Conservation (phyloP, 805 yeast species). For the Metschnikowia gelsemii region DNA sequence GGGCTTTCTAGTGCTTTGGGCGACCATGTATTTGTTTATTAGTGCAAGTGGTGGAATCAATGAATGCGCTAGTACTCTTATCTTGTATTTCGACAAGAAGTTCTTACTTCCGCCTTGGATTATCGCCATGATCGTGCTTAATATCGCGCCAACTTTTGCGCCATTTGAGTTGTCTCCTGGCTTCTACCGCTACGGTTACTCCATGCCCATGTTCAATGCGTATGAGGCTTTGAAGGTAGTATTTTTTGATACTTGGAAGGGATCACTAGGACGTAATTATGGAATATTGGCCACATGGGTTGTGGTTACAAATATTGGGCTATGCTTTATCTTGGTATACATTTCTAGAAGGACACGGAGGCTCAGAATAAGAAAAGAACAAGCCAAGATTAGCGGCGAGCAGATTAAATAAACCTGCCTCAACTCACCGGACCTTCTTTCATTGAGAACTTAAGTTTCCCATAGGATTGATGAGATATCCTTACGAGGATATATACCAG, state of each 20-base stretch:
- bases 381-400: no score
- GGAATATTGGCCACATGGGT: conserved; percentile 33
- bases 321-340: conserved; percentile 5
- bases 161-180: conserved; percentile 34
- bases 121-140: conserved; percentile 29
- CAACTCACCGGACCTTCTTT: no score
- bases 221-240: conserved; percentile 34
- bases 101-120: conserved; percentile 31
- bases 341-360: conserved; percentile 6
- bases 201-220: conserved; percentile 35
- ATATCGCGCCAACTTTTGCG: conserved; percentile 33
- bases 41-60: conserved; percentile 30
- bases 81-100: conserved; percentile 22
- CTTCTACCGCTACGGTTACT: conserved; percentile 37
- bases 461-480: no score
- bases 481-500: no score
- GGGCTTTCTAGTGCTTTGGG: conserved; percentile 37
- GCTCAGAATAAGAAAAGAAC: background rate
- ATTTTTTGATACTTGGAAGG: conserved; percentile 36
- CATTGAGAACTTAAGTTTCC: no score
- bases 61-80: conserved; percentile 26
- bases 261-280: conserved; percentile 30
- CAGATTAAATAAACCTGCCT: no score
- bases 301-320: conserved; percentile 18
- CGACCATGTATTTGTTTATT: conserved; percentile 30